Evolutionary conservation across 2,329 filamentous ascomycete genomes (phyloP).

Genomic region (Arachnopeziza araneosa): DNA sequence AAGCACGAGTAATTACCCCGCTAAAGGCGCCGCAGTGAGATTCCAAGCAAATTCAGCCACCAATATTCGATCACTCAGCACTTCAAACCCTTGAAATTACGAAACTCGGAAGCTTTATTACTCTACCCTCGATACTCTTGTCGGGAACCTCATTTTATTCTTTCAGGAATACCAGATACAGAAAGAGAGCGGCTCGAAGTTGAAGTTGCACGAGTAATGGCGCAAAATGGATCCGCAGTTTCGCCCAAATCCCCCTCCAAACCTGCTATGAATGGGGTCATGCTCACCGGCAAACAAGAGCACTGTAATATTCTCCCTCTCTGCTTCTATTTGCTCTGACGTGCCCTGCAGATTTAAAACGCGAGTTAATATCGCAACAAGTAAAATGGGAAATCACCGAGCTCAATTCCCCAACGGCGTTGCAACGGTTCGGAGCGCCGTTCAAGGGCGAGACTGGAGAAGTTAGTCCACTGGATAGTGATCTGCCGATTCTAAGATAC

Average conservation of each 20-base stretch:
- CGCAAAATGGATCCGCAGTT: conserved; percentile 15
- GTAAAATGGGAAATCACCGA: conserved; percentile 86
- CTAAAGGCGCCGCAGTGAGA: conserved; percentile 3
- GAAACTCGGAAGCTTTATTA: not conserved
- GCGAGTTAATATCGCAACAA: conserved; percentile 87
- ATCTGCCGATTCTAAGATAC: conserved; percentile 87
- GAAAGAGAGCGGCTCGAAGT: not conserved
- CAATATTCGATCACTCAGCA: not conserved
- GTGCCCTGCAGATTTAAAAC: conserved; percentile 71
- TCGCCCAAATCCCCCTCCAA: not conserved
- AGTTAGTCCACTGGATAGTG: conserved; percentile 86
- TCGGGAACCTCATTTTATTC: not conserved
- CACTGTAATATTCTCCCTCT: conserved; percentile 61
- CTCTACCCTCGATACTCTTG: not conserved
- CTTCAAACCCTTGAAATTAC: conserved; percentile 1
- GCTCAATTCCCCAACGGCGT: conserved; percentile 88
- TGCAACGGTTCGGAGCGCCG: conserved; percentile 91
- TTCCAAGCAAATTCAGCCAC: not conserved
- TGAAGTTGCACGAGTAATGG: conserved; percentile 1
- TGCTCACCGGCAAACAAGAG: conserved; percentile 90
- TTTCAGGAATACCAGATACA: not conserved
- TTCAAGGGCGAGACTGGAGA: conserved; percentile 92
- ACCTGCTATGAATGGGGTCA: conserved; percentile 9
- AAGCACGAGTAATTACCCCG: conserved; percentile 3
- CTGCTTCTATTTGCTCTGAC: conserved; percentile 10